A percentile compares a stretch with the other conserved stretches of the same genome.
These are phyloP conservation scores for Gracilaria gracilis DNA, from an alignment of 23 red algal genomes.

Conservation along the genomic window DNA sequence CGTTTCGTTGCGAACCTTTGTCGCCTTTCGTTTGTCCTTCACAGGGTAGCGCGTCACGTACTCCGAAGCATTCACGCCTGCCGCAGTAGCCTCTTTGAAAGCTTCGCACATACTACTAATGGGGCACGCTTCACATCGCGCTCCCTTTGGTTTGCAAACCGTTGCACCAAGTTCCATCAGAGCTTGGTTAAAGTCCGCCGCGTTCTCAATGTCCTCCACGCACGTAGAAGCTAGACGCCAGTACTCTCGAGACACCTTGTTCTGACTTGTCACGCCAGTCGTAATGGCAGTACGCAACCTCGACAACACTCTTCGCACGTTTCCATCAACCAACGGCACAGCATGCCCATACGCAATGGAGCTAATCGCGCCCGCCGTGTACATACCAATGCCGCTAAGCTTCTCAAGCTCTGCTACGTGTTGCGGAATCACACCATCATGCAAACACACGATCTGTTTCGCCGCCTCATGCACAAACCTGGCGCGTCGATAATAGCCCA, in stretches of 20 bases:
- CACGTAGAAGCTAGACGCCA: slow-evolving; percentile 44
- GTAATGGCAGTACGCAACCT: slow-evolving; percentile 52
- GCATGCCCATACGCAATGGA: slow-evolving; percentile 90
- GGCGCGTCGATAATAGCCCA: slow-evolving; percentile 96
- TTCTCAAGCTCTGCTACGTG: slow-evolving; percentile 38
- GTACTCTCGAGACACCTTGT: slow-evolving; percentile 7
- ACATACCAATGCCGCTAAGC: slow-evolving; percentile 84
- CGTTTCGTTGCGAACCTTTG: slow-evolving; percentile 47
- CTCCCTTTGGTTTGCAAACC: slow-evolving; percentile 85
- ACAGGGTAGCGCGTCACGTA: slow-evolving; percentile 59
- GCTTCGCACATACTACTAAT: slow-evolving; percentile 74
- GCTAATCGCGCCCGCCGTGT: slow-evolving; percentile 92
- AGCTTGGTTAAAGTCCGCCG: slow-evolving; percentile 93
- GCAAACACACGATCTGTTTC: slow-evolving; percentile 57
- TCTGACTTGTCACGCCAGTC: neutral
- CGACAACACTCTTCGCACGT: slow-evolving; percentile 85
- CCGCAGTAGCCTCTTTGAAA: slow-evolving; percentile 34
- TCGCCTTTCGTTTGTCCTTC: slow-evolving; percentile 20
- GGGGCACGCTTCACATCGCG: slow-evolving; percentile 74
- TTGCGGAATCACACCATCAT: slow-evolving; percentile 73
- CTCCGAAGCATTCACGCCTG: neutral
- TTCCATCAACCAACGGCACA: slow-evolving; percentile 89
- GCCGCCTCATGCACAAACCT: slow-evolving; percentile 82
- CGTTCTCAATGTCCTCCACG: slow-evolving; percentile 54
- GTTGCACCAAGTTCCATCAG: slow-evolving; percentile 94